phyloP scores from a whole-genome alignment of 1,284 basidiomycete species.

The Singerocomus rubriflavus region DNA sequence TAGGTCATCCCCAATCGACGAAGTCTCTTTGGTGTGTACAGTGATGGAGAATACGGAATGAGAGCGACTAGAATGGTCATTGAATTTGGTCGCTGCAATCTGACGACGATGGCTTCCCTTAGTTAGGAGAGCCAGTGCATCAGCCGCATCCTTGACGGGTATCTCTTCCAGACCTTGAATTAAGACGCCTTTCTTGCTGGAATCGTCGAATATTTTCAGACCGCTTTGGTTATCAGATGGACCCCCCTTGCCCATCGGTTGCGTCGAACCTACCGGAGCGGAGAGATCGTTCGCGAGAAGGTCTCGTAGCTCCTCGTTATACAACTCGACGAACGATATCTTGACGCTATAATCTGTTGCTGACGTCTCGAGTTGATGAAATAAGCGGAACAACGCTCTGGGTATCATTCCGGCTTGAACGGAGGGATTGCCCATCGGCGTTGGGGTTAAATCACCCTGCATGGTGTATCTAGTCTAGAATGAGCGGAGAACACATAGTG shows the following conservation, averaged over 20 bases:
- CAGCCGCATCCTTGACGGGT: slow-evolving; percentile 78
- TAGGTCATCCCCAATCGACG: slow-evolving; percentile 80
- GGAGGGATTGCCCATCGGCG: slow-evolving; percentile 85
- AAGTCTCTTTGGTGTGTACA: slow-evolving; percentile 87
- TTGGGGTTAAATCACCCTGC: slow-evolving; percentile 86
- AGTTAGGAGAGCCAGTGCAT: slow-evolving; percentile 82
- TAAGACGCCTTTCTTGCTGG: slow-evolving; percentile 81
- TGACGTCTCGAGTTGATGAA: slow-evolving; percentile 80
- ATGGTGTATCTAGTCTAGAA: slow-evolving; percentile 74
- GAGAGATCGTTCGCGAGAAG: slow-evolving; percentile 75
- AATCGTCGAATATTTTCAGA: slow-evolving; percentile 93
- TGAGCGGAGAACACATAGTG: slow-evolving; percentile 8
- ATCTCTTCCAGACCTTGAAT: slow-evolving; percentile 96
- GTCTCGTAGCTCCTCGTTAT: slow-evolving; percentile 99
- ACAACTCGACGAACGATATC: slow-evolving; percentile 95
- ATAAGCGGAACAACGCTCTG: slow-evolving; percentile 91
- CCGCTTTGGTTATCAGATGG: slow-evolving; percentile 44
- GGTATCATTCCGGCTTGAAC: slow-evolving; percentile 95
- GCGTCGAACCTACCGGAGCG: slow-evolving; percentile 55
- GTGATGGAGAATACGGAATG: slow-evolving; percentile 99
- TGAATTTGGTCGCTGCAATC: slow-evolving; percentile 96
- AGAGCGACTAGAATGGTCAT: slow-evolving; percentile 95
- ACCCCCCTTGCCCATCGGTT: slow-evolving; percentile 67
- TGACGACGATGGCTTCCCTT: slow-evolving; percentile 91
- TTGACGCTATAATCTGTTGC: slow-evolving; percentile 89